Percentiles rank a stretch among this genome's conserved stretches.
Evolutionary conservation across 768 basidiomycete species (phyloP).

Genomic region (Thelephora aurantiotincta): DNA sequence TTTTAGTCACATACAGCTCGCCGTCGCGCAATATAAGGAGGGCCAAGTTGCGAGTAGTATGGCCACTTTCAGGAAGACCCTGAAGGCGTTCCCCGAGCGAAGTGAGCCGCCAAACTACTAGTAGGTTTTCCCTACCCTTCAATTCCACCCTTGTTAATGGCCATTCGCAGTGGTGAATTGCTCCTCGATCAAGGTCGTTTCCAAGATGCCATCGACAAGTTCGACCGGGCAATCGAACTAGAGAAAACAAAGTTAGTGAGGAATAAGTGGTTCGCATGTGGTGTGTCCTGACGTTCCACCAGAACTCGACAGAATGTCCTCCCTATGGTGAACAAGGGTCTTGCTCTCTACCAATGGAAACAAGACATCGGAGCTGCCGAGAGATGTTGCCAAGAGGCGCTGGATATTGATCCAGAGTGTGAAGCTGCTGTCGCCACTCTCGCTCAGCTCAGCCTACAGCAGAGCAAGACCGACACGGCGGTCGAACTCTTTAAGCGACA

Average conservation of each 20-base stretch:
- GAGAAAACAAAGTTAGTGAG: constrained; percentile 56
- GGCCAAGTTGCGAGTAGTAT: constrained; percentile 68
- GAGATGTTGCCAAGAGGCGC: constrained; percentile 74
- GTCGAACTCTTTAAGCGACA: constrained; percentile 78
- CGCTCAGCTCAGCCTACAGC: constrained; percentile 85
- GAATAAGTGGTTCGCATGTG: background rate
- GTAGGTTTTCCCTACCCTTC: constrained; percentile 29
- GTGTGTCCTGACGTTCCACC: background rate
- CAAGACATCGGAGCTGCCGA: constrained; percentile 79
- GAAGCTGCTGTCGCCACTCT: constrained; percentile 94
- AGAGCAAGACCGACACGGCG: constrained; percentile 77
- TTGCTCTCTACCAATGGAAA: constrained; percentile 91
- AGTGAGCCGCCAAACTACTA: constrained; percentile 94
- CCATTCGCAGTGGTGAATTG: constrained; percentile 65
- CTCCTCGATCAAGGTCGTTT: constrained; percentile 84
- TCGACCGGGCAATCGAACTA: constrained; percentile 82
- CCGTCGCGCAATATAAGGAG: constrained; percentile 93
- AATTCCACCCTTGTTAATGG: background rate
- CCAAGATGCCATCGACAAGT: constrained; percentile 81
- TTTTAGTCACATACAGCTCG: constrained; percentile 94
- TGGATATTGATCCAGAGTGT: constrained; percentile 82
- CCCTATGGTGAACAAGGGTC: constrained; percentile 94
- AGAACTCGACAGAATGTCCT: constrained; percentile 64
- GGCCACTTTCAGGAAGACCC: constrained; percentile 78
- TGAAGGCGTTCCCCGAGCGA: constrained; percentile 72